phyloP scores from a whole-genome alignment of 2,329 filamentous ascomycete genomes.

The Penicillium sp. region DNA sequence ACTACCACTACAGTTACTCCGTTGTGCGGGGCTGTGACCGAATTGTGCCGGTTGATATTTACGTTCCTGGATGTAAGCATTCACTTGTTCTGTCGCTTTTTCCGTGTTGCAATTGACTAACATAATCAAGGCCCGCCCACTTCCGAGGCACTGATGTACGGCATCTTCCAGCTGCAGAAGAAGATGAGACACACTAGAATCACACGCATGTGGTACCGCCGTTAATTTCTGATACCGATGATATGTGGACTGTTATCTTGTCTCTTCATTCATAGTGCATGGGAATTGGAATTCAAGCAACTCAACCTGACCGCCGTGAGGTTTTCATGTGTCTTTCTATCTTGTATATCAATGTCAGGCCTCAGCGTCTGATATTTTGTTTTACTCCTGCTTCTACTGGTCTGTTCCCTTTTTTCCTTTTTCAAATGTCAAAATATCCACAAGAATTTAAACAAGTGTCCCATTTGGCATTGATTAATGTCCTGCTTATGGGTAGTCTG shows the following conservation, averaged over 20 bases:
- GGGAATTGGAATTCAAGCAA: slow-evolving; percentile 16
- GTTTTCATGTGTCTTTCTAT: slow-evolving; percentile 22
- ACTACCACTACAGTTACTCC: slow-evolving; percentile 83
- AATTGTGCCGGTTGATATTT: slow-evolving; percentile 79
- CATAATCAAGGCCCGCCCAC: slow-evolving; percentile 47
- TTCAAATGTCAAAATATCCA: slow-evolving; percentile 10
- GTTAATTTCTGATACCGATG: slow-evolving; percentile 30
- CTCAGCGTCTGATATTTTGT: slow-evolving; percentile 6
- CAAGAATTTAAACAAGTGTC: slow-evolving; percentile 3
- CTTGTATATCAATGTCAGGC: slow-evolving; percentile 23
- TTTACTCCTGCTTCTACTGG: slow-evolving; percentile 1
- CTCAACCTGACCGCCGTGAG: slow-evolving; percentile 19
- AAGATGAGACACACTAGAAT: slow-evolving; percentile 65
- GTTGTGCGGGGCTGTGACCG: slow-evolving; percentile 74
- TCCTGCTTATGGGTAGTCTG: no score
- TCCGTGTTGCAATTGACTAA: slow-evolving; percentile 12
- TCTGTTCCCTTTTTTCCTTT: slow-evolving; percentile 5
- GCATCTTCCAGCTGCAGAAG: slow-evolving; percentile 75
- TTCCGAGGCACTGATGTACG: slow-evolving; percentile 55
- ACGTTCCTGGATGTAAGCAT: slow-evolving; percentile 73
- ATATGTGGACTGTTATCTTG: slow-evolving; percentile 11
- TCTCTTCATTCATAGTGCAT: slow-evolving; percentile 14
- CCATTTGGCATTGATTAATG: no score
- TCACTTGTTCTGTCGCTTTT: slow-evolving; percentile 20
- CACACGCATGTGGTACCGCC: slow-evolving; percentile 57